Conservation (phyloP, 495 filamentous ascomycete genomes). For the Neurospora intermedia region DNA sequence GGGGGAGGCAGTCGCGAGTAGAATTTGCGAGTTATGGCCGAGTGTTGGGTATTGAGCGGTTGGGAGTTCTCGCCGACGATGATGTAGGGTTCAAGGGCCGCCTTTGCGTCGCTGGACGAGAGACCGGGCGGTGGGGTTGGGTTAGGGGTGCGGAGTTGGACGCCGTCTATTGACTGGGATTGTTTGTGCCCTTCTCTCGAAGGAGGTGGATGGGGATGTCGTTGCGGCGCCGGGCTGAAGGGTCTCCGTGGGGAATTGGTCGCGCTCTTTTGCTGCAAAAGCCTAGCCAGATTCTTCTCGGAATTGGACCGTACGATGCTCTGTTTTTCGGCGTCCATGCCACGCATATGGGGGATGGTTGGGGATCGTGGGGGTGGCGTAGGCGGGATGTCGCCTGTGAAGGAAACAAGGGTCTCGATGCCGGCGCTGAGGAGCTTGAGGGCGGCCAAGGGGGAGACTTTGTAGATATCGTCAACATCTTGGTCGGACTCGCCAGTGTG, state of each 20-base stretch:
- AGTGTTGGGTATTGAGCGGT: slow-evolving; percentile 57
- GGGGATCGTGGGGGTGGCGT: slow-evolving; percentile 56
- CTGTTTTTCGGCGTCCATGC: slow-evolving; percentile 47
- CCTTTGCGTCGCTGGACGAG: slow-evolving; percentile 3
- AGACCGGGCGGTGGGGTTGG: slow-evolving; percentile 12
- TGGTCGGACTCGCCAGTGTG: slow-evolving; percentile 6
- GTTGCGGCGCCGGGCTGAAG: background rate
- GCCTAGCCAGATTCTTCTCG: slow-evolving; percentile 31
- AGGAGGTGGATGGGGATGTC: slow-evolving; percentile 3
- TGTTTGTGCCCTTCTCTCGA: background rate
- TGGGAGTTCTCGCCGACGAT: slow-evolving; percentile 52
- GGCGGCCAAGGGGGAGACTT: slow-evolving; percentile 61
- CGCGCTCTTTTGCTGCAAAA: slow-evolving; percentile 21
- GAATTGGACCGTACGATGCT: slow-evolving; percentile 44
- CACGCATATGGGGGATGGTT: slow-evolving; percentile 49
- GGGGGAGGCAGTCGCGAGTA: slow-evolving; percentile 77
- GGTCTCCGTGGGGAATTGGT: slow-evolving; percentile 8
- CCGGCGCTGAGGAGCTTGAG: slow-evolving; percentile 64
- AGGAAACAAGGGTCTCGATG: slow-evolving; percentile 59
- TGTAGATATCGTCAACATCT: slow-evolving; percentile 51
- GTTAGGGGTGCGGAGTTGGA: slow-evolving; percentile 26
- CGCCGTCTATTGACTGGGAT: slow-evolving; percentile 28
- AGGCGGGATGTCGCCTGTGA: slow-evolving; percentile 63
- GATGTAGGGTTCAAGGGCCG: slow-evolving; percentile 35
- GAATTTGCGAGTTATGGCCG: slow-evolving; percentile 78